Evolutionary conservation across 148 eudicot genomes (phyloP), one percentile per base, ranked within the genome.

Genomic region (Silene conica): DNA sequence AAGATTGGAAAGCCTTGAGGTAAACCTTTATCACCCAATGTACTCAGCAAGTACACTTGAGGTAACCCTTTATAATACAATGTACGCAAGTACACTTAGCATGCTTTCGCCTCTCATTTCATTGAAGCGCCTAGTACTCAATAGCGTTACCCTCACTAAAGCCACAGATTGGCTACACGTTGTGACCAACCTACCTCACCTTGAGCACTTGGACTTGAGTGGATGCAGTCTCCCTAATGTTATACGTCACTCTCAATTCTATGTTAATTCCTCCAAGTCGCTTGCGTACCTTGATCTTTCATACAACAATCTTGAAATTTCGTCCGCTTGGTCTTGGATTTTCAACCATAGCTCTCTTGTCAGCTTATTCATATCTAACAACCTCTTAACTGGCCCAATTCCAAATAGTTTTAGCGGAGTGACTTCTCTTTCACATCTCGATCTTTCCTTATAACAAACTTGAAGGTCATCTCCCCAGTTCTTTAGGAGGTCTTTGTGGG

Each of bases 251-350:
- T 28, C 66, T 41, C 60, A 7, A 16, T 23, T 25, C 5, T 3
- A 22, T n/a, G 16, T 23, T 22, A 76, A 76, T 68, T 76, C 66
- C 48, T 68, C 73, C 55, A 76, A 76, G 67, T 69, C 78, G 4
- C 85, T 82, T 59, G 67, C 25, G 7, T 46, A 74, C 64, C 52
- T 78, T 21, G 69, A 75, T 69, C 75, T 81, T 12, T 68, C 77
- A 20, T 0, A 4, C 14, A 81, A 61, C 66, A 3, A 41, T 5
- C 78, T 81, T 16, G 4, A 69, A 31, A 15, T 60, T 9, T 76
- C 60, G 7, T 58, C 73, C 5, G 60, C 8, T 22, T 76, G 78
- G 78, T 23, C 67, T 43, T 76, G 78, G 78, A 34, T 76, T 4
- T 76, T 69, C 73, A 69, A 76, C 13, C 67, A 45, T 18, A 67